A percentile compares a stretch with the other conserved stretches of the same genome.
Evolutionary conservation across 164 flowering plant species (phyloP).

Genomic region (Vitis labrusca): DNA sequence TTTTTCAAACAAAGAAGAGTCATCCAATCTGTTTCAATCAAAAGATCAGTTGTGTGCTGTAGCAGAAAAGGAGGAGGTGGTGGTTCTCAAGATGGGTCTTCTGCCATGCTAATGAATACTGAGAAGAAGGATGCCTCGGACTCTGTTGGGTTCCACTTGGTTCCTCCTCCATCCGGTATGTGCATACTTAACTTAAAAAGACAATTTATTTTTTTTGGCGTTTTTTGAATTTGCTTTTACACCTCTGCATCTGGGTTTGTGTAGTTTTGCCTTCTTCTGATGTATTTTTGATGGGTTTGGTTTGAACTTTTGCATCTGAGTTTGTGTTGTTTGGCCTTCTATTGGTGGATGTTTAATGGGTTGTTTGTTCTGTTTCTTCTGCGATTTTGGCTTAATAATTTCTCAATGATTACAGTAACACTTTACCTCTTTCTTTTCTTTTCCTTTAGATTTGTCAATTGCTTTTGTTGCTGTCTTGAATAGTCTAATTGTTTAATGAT

Average conservation of each 20-base stretch:
- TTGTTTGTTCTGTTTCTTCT: not conserved
- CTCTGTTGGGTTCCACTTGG: slow-evolving; percentile 45
- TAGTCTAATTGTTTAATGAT: too few relatives aligned
- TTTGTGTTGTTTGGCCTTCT: not conserved
- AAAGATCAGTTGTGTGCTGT: slow-evolving; percentile 12
- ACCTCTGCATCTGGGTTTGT: not conserved
- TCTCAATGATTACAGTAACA: not conserved
- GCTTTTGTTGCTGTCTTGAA: too few relatives aligned
- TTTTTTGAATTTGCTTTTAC: not conserved
- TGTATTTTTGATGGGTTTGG: too few relatives aligned
- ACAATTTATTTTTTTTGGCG: not conserved
- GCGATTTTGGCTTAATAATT: not conserved
- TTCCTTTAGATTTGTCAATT: too few relatives aligned
- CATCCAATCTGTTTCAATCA: slow-evolving; percentile 15
- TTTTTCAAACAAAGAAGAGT: slow-evolving; percentile 6
- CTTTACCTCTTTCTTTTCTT: not conserved
- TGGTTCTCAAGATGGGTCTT: slow-evolving; percentile 20
- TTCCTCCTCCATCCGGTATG: slow-evolving; percentile 44
- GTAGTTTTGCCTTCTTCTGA: too few relatives aligned
- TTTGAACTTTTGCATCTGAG: not conserved
- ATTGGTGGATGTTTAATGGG: too few relatives aligned
- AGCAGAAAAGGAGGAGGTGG: slow-evolving; percentile 13
- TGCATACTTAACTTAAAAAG: not conserved
- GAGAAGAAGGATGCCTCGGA: slow-evolving; percentile 44
- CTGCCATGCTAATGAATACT: slow-evolving; percentile 13